Evolutionary conservation across 495 filamentous ascomycete genomes (phyloP).

Genomic region (Trichoderma erinaceum): DNA sequence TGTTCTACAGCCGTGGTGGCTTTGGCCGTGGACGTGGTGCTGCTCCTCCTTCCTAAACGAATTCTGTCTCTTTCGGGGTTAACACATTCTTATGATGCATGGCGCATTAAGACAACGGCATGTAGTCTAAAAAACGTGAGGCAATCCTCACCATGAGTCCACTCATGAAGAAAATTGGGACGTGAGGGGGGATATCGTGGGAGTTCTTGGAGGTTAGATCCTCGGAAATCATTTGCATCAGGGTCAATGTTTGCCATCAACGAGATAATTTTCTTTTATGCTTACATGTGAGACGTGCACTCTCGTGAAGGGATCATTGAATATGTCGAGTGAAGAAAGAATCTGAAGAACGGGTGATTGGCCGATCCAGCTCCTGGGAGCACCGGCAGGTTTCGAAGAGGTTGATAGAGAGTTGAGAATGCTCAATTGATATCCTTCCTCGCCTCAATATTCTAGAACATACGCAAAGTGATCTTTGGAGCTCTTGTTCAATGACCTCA

Average conservation of each 20-base stretch:
- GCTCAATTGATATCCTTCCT: slow-evolving; percentile 7
- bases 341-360: neutral
- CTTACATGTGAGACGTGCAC: slow-evolving; percentile 13
- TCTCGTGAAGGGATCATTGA: neutral
- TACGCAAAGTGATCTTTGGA: neutral
- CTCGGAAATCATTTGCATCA: slow-evolving; percentile 35
- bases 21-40: slow-evolving; percentile 84
- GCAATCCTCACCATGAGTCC: slow-evolving; percentile 41
- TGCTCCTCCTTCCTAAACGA: slow-evolving; percentile 61
- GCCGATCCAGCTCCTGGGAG: neutral
- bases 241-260: slow-evolving; percentile 18
- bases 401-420: neutral
- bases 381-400: neutral
- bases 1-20: slow-evolving; percentile 64
- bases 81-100: slow-evolving; percentile 37
- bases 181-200: slow-evolving; percentile 38
- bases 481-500: neutral
- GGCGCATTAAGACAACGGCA: slow-evolving; percentile 38
- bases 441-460: neutral
- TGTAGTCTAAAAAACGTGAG: slow-evolving; percentile 46
- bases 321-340: neutral
- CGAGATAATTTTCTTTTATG: slow-evolving; percentile 11
- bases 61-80: slow-evolving; percentile 20
- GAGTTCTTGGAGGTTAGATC: slow-evolving; percentile 36
- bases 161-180: slow-evolving; percentile 38